Conservation (phyloP, 331 rosid species). For the Arachis monticola region DNA sequence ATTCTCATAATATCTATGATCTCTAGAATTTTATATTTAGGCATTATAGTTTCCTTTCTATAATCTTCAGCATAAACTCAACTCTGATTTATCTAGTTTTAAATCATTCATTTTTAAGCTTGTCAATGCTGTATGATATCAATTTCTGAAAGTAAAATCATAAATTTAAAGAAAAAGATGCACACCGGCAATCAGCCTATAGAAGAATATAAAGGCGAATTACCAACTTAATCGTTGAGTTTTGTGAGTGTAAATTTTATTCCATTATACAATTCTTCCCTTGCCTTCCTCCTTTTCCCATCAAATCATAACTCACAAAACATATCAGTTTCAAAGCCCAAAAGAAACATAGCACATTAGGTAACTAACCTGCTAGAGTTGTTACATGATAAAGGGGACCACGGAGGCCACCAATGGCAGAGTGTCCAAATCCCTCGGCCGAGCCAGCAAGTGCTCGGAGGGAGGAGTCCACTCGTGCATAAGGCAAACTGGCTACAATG, state of each 20-base stretch:
- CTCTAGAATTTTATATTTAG: background rate
- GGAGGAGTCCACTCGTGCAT: conserved; percentile 61
- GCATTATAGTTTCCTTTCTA: background rate
- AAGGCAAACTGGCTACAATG: conserved; percentile 58
- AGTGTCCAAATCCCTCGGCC: conserved; percentile 93
- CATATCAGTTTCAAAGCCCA: too few relatives aligned
- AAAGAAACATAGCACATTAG: too few relatives aligned
- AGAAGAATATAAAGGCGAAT: background rate
- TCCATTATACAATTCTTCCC: too few relatives aligned
- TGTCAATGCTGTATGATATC: background rate
- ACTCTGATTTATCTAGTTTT: background rate
- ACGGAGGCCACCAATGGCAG: conserved; percentile 83
- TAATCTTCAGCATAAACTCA: background rate
- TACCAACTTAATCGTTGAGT: too few relatives aligned
- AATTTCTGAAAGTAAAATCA: conserved; percentile 1
- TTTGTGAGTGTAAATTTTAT: too few relatives aligned
- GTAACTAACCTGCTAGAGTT: conserved; percentile 64
- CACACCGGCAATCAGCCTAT: background rate
- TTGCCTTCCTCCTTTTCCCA: too few relatives aligned
- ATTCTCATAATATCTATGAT: too few relatives aligned
- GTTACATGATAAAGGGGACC: conserved; percentile 77
- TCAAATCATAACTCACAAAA: too few relatives aligned
- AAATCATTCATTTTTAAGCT: background rate
- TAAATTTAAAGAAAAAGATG: background rate
- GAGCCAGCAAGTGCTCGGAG: conserved; percentile 76